Evolutionary conservation across 2,329 filamentous ascomycete species (phyloP).

Genomic region (Myrmaecium sp.): DNA sequence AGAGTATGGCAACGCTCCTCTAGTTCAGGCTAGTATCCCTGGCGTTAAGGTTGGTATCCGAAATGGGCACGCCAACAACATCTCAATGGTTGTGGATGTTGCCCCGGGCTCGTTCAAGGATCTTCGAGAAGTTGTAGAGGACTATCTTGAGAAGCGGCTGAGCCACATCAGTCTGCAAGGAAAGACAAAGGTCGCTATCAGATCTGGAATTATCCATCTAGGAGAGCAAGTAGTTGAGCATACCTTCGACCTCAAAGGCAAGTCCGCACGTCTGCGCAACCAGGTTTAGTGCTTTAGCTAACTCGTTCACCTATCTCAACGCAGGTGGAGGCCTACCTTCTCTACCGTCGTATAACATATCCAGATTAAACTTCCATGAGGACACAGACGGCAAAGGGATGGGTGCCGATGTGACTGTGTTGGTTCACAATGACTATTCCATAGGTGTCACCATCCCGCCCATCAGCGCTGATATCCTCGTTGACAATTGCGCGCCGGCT

Average conservation of each 20-base stretch:
- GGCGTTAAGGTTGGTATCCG: slow-evolving; percentile 58
- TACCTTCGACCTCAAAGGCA: slow-evolving; percentile 67
- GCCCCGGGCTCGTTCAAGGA: slow-evolving; percentile 59
- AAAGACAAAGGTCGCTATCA: slow-evolving; percentile 55
- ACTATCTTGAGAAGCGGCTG: slow-evolving; percentile 72
- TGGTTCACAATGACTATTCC: slow-evolving; percentile 60
- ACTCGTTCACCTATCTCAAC: slow-evolving; percentile 7
- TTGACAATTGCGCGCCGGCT: slow-evolving; percentile 59
- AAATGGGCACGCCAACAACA: slow-evolving; percentile 57
- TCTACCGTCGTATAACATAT: slow-evolving; percentile 70
- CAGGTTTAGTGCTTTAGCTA: no score
- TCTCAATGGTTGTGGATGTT: slow-evolving; percentile 68
- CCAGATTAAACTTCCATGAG: slow-evolving; percentile 64
- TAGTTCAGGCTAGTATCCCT: slow-evolving; percentile 65
- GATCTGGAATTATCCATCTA: slow-evolving; percentile 62
- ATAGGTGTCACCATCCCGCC: slow-evolving; percentile 60
- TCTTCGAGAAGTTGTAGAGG: slow-evolving; percentile 64
- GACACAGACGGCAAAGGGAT: slow-evolving; percentile 47
- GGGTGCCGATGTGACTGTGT: slow-evolving; percentile 61
- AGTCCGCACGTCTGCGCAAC: slow-evolving; percentile 51
- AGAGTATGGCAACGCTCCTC: slow-evolving; percentile 58
- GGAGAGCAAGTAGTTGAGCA: slow-evolving; percentile 63
- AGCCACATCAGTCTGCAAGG: slow-evolving; percentile 54
- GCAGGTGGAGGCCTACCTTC: slow-evolving; percentile 49
- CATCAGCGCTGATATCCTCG: slow-evolving; percentile 68